These are phyloP conservation scores for Russula griseocarnosa DNA, from an alignment of 768 basidiomycete genomes.

Conservation along the genomic window DNA sequence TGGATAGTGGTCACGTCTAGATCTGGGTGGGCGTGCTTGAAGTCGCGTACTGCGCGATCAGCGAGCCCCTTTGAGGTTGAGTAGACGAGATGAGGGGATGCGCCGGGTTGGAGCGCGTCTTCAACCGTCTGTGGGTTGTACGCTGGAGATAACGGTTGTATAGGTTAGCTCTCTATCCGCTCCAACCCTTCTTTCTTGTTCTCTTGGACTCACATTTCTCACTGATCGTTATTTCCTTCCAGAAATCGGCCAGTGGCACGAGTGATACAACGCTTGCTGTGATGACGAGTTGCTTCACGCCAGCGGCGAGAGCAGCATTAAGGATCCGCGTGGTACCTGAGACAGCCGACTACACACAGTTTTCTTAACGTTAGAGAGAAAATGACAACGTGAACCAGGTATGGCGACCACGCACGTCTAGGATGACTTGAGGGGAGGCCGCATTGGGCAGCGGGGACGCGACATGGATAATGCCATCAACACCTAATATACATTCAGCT, in stretches of 20 bases:
- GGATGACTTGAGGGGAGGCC: slow-evolving; percentile 18
- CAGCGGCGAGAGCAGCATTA: slow-evolving; percentile 9
- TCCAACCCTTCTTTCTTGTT: too few relatives aligned
- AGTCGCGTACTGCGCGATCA: slow-evolving; percentile 31
- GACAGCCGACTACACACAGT: slow-evolving; percentile 11
- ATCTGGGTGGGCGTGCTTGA: slow-evolving; percentile 31
- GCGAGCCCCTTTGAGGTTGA: slow-evolving; percentile 37
- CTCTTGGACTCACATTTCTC: slow-evolving; percentile 7
- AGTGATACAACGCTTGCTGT: slow-evolving; percentile 21
- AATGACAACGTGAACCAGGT: too few relatives aligned
- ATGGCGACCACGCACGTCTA: slow-evolving; percentile 13
- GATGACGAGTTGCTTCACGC: slow-evolving; percentile 20
- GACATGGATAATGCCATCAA: slow-evolving; percentile 25
- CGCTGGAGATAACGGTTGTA: slow-evolving; percentile 29
- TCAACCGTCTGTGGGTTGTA: slow-evolving; percentile 37
- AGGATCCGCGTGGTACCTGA: slow-evolving; percentile 25
- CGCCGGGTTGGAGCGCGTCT: slow-evolving; percentile 31
- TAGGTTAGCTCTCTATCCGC: too few relatives aligned
- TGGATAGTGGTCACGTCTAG: slow-evolving; percentile 33
- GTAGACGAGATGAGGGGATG: slow-evolving; percentile 35
- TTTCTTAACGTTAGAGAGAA: neutral
- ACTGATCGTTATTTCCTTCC: slow-evolving; percentile 3
- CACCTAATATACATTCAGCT: slow-evolving; percentile 4
- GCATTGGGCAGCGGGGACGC: slow-evolving; percentile 18
- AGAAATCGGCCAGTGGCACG: neutral